These are phyloP conservation scores for Cucumis sativus DNA, from an alignment of 306 rosid species.

Conservation along the genomic window DNA sequence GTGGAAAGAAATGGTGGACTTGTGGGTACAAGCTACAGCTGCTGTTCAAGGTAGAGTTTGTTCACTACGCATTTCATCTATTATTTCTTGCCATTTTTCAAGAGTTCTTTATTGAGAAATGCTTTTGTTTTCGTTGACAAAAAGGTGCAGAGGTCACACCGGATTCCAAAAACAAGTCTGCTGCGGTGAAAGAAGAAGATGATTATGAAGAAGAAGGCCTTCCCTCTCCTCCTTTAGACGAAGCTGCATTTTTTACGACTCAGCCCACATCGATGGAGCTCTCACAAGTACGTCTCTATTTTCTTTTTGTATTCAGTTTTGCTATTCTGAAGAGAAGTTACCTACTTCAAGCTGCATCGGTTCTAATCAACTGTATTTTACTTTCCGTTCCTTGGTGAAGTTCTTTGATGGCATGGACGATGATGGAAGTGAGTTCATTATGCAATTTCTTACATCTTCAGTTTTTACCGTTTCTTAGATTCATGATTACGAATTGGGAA, in stretches of 20 bases:
- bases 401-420: conserved; percentile 99
- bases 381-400: conserved; percentile 31
- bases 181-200: conserved; percentile 52
- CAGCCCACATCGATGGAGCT: conserved; percentile 59
- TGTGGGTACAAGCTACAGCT: conserved; percentile 50
- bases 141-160: conserved; percentile 54
- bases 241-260: conserved; percentile 54
- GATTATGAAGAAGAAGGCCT: conserved; percentile 52
- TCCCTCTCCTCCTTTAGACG: conserved; percentile 91
- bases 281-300: conserved; percentile 43
- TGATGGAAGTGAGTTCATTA: conserved; percentile 77
- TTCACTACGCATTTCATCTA: background rate
- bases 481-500: conserved; percentile 21
- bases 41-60: conserved; percentile 27
- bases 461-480: conserved; percentile 22
- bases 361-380: conserved; percentile 25
- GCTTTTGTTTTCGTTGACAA: conserved; percentile 3
- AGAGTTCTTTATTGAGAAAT: background rate
- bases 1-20: conserved; percentile 74
- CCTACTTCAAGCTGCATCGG: conserved; percentile 2
- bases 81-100: background rate
- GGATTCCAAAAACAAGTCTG: conserved; percentile 53
- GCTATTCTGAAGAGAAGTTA: background rate
- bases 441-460: conserved; percentile 19
- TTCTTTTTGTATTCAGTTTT: background rate